phyloP scores from a whole-genome alignment of 805 yeast genomes.

The Teunomyces aglyptinius region DNA sequence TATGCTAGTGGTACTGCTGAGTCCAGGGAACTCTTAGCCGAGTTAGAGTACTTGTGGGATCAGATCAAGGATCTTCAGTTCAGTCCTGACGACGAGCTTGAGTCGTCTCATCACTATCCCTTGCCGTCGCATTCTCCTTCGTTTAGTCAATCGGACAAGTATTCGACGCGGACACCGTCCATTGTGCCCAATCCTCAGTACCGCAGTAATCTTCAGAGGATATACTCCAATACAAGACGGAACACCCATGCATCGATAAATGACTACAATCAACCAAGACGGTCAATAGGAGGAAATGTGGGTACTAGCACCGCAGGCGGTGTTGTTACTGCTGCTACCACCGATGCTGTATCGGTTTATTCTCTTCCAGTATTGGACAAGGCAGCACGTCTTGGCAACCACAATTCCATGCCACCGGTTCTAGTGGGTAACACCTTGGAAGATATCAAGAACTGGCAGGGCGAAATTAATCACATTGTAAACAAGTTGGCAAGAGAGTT shows the following conservation, averaged over 20 bases:
- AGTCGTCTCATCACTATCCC: slow-evolving; percentile 15
- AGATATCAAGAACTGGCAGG: slow-evolving; percentile 54
- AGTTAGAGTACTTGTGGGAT: slow-evolving; percentile 73
- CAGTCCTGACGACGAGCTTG: slow-evolving; percentile 29
- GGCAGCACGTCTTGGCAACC: slow-evolving; percentile 1
- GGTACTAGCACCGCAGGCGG: slow-evolving; percentile 10
- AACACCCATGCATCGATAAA: slow-evolving; percentile 34
- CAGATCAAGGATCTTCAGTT: slow-evolving; percentile 54
- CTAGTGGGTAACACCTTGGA: slow-evolving; percentile 17
- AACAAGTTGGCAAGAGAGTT: slow-evolving; percentile 44
- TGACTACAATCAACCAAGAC: slow-evolving; percentile 35
- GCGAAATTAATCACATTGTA: slow-evolving; percentile 48
- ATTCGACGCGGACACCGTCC: slow-evolving; percentile 34
- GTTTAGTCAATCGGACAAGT: slow-evolving; percentile 37
- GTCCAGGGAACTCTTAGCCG: slow-evolving; percentile 61
- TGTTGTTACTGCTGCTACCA: slow-evolving; percentile 8
- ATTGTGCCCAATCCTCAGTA: slow-evolving; percentile 26
- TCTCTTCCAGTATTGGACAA: slow-evolving; percentile 11
- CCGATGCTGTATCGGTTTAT: slow-evolving; percentile 13
- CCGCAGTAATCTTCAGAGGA: slow-evolving; percentile 37
- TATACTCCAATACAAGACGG: slow-evolving; percentile 43
- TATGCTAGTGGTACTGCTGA: slow-evolving; percentile 69
- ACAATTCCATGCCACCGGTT: not conserved
- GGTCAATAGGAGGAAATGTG: slow-evolving; percentile 11
- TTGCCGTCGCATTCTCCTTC: slow-evolving; percentile 35